Evolutionary conservation across 306 rosid genomes (phyloP), one percentile per base, ranked within the genome.

Genomic region (Begonia loranthoides): DNA sequence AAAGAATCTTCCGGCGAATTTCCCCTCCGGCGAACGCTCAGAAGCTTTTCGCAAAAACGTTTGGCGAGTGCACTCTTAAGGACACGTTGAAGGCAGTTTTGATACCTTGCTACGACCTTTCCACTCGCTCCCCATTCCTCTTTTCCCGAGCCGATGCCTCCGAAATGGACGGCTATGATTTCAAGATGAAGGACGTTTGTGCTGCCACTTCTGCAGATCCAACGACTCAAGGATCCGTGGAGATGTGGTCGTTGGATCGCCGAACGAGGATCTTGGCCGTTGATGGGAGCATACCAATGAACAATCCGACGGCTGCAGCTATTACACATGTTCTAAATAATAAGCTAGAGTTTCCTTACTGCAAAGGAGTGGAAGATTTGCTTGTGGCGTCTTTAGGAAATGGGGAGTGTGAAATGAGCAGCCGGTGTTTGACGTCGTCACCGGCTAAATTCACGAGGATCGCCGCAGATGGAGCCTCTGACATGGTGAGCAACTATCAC

Each of bases 91-190:
- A 82, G 59, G 72, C 97, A 59, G 81, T 85, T 46, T 38, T 89
- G 73, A 76, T 89, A 45, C 95, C 95, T 1, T 89, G 97, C 80
- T 85, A 85, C 79, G 97, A 89, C 68, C 86, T 89, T 56, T 48
- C 83, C 36, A 79, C 95, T 13, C 76, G 89, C 64, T 87, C 94
- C 8, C 95, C 97, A 22, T 85, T 89, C 58, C 61, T 89, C 62
- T 85, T 89, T 75, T 89, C 97, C 50, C 90, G 97, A 66, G 95
- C 97, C 56, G 97, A 85, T 57, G 97, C 97, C 2, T 62, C 78
- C 34, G 97, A 89, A 67, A 52, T 82, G 71, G 97, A 89, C 78
- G 79, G 87, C 60, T 85, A 79, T 47, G 97, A 89, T 70, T 89
- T 85, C 75, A 85, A 77, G 79, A 85, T 89, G 72, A 74, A 71